Base-by-base conservation (phyloP, 169 alveolate species). In the Neospora caninum region DNA sequence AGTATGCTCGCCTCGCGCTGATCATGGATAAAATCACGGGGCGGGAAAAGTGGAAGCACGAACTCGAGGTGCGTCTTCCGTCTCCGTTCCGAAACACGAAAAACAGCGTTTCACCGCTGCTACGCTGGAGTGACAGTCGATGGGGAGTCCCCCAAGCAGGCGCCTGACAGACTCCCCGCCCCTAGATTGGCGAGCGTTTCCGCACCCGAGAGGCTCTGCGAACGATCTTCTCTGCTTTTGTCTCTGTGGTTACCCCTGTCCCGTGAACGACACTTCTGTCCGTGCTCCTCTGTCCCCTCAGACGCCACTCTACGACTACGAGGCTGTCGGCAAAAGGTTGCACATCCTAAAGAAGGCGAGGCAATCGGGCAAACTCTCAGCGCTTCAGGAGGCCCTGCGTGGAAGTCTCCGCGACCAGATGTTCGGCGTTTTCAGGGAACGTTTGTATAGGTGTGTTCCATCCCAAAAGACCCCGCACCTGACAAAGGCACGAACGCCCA, bases 401-500 rank as follows among this genome's bases (percentile, higher is more conserved):
- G 78, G 39, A 45, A 45, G 70, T 36, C 70, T 86, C n/a, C 91
- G 58, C 39, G 91, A 45, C 34, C 91, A 86, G 18, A 45, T 45
- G 80, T 45, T 39, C 29, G 91, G 70, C 13, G 91, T 45, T 0
- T 45, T 86, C 91, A 86, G 45, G 34, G 91, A 86, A 69, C 42
- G 45, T 0, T 69, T 86, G 53, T 86, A 86, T 36, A 86, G 91
- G 91, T 86, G 34, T 20, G 78, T 10, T 39, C 6, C 25, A 53
- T 22, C 31, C 31, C 27, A 1, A 7, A 45, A 88, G 10, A 49
- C 54, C 18, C 67, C 25, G 43, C 41, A 13, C 49, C 2, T 42
- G 45, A 31, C 34, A 31, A 10, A 49, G 13, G 22, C 13, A 49
- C 58, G 13, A 49, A 49, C 58, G 13, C 13, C 22, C 22, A 49